A percentile compares a stretch with the other conserved stretches of the same genome.
These are phyloP conservation scores for Blastocladiella britannica DNA, from an alignment of 192 early-diverging fungal genomes.

Conservation along the genomic window DNA sequence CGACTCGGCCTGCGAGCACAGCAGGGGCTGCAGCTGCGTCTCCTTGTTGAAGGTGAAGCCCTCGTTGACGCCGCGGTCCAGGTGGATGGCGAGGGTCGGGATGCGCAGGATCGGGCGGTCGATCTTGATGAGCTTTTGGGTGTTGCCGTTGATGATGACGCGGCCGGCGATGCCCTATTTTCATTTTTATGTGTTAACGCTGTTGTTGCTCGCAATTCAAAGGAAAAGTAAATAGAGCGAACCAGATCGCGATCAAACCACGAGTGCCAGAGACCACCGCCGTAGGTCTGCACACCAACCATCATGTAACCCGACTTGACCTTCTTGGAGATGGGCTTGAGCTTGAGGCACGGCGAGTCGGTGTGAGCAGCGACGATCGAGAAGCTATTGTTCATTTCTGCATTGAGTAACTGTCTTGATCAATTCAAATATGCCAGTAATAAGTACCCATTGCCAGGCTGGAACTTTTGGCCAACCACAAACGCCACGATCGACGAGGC, in stretches of 20 bases:
- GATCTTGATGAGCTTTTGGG: conserved; percentile 56
- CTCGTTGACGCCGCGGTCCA: conserved; percentile 60
- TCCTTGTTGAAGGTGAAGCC: conserved; percentile 92
- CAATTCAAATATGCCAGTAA: not conserved
- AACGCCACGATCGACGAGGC: conserved; percentile 71
- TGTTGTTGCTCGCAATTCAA: too few relatives aligned
- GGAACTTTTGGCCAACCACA: conserved; percentile 71
- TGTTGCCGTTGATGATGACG: conserved; percentile 52
- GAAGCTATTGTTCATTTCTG: conserved; percentile 64
- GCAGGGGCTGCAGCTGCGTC: conserved; percentile 69
- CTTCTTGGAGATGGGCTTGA: conserved; percentile 92
- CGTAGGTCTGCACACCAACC: conserved; percentile 78
- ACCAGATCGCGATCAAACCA: conserved; percentile 98
- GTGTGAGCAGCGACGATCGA: conserved; percentile 88
- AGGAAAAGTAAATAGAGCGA: conserved; percentile 4
- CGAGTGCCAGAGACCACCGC: conserved; percentile 95
- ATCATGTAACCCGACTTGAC: conserved; percentile 64
- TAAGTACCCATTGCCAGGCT: not conserved
- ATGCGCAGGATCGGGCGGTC: conserved; percentile 79
- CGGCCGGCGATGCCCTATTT: conserved; percentile 60
- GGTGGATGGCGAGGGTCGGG: conserved; percentile 89
- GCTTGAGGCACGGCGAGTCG: conserved; percentile 89
- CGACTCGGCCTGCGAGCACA: conserved; percentile 48
- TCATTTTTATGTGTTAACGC: not conserved
- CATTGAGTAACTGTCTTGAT: too few relatives aligned